phyloP scores from a whole-genome alignment of 108 stramenopile species.

The Bacterosira constricta region DNA sequence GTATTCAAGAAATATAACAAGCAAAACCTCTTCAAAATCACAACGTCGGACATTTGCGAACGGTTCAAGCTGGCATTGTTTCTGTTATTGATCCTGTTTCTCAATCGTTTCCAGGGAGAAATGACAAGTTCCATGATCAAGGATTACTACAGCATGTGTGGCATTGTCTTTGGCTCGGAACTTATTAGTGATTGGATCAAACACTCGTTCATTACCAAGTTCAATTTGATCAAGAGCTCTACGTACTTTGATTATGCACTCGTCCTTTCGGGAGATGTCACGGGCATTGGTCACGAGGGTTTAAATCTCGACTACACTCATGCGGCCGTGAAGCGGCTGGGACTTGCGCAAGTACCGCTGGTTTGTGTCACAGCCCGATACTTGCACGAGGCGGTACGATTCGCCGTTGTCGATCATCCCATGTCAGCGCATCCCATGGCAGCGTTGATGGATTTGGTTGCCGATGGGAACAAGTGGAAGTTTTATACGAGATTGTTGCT shows the following conservation, averaged over 20 bases:
- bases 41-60: constrained; percentile 88
- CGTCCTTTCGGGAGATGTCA: constrained; percentile 87
- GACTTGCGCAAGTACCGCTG: constrained; percentile 92
- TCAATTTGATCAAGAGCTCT: constrained; percentile 87
- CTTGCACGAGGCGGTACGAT: constrained; percentile 75
- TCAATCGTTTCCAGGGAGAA: constrained; percentile 84
- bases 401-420: constrained; percentile 44
- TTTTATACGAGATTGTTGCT: constrained; percentile 20
- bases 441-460: constrained; percentile 27
- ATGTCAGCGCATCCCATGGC: constrained; percentile 32
- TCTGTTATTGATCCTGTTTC: constrained; percentile 70
- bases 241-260: constrained; percentile 87
- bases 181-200: constrained; percentile 96
- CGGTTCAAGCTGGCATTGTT: constrained; percentile 89
- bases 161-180: constrained; percentile 85
- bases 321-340: constrained; percentile 91
- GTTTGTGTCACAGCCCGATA: constrained; percentile 90
- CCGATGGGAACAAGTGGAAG: constrained; percentile 31
- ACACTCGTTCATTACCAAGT: constrained; percentile 96
- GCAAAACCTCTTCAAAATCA: constrained; percentile 95
- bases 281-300: constrained; percentile 87
- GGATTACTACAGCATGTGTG: constrained; percentile 74
- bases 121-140: constrained; percentile 68
- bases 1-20: constrained; percentile 99
- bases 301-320: constrained; percentile 90